phyloP scores from a whole-genome alignment of 805 yeast genomes.

The Hanseniaspora opuntiae region DNA sequence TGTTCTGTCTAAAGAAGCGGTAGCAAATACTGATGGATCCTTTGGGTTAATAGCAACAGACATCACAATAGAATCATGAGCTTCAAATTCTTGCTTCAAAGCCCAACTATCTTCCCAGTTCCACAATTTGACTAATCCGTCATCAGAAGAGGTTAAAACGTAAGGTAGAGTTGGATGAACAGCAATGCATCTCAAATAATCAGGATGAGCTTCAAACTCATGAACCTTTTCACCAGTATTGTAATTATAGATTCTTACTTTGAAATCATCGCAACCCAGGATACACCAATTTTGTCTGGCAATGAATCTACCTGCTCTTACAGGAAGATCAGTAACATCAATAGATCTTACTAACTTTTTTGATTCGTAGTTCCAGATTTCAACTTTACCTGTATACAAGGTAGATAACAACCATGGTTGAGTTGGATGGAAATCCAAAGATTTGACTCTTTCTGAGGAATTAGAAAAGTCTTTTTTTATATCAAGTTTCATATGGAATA shows the following conservation, averaged over 20 bases:
- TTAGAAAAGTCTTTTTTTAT: conserved; percentile 66
- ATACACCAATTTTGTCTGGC: conserved; percentile 96
- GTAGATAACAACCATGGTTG: conserved; percentile 95
- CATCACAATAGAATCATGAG: conserved; percentile 93
- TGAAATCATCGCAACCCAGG: conserved; percentile 92
- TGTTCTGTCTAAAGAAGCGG: conserved; percentile 91
- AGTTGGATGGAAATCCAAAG: conserved; percentile 92
- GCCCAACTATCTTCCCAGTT: conserved; percentile 95
- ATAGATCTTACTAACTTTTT: conserved; percentile 66
- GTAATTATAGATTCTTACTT: conserved; percentile 82
- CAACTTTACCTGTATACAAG: conserved; percentile 69
- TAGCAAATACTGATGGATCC: conserved; percentile 93
- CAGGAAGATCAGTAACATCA: conserved; percentile 92
- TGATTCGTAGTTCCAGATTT: conserved; percentile 90
- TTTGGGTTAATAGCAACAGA: conserved; percentile 90
- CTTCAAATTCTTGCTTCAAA: conserved; percentile 79
- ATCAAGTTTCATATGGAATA: conserved; percentile 30
- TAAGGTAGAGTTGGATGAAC: conserved; percentile 91
- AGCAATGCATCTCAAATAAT: conserved; percentile 82
- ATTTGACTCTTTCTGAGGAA: conserved; percentile 93
- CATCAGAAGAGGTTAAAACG: conserved; percentile 80
- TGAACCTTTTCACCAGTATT: conserved; percentile 88
- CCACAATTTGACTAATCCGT: conserved; percentile 84
- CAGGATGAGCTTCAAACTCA: conserved; percentile 97
- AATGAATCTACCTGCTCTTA: conserved; percentile 86